These are phyloP conservation scores for Botryotinia narcissicola DNA, from an alignment of 2,329 filamentous ascomycete species.

Conservation along the genomic window DNA sequence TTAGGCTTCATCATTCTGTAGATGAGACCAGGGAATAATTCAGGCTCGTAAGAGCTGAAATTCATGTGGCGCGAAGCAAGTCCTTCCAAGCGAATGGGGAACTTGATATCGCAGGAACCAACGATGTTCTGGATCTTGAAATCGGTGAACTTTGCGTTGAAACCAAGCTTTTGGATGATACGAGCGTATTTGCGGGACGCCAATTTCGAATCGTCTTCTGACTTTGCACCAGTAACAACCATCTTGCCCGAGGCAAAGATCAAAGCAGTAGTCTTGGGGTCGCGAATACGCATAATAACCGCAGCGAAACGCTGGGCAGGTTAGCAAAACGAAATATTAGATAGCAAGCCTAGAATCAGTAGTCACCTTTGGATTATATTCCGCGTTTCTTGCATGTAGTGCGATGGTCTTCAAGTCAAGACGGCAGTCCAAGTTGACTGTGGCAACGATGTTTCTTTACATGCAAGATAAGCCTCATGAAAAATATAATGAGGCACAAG, in stretches of 20 bases:
- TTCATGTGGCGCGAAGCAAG: slow-evolving; percentile 96
- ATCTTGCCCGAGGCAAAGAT: slow-evolving; percentile 99
- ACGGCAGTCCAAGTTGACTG: slow-evolving; percentile 96
- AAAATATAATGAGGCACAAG: slow-evolving; percentile 37
- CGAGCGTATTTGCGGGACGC: slow-evolving; percentile 96
- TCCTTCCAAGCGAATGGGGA: slow-evolving; percentile 95
- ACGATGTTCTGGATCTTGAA: slow-evolving; percentile 99
- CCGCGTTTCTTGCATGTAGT: slow-evolving; percentile 94
- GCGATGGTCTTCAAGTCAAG: slow-evolving; percentile 98
- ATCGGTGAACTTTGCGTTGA: slow-evolving; percentile 99
- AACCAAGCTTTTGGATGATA: slow-evolving; percentile 99
- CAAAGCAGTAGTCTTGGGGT: slow-evolving; percentile 95
- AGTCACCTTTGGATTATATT: slow-evolving; percentile 96
- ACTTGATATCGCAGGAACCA: slow-evolving; percentile 98
- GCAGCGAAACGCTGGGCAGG: slow-evolving; percentile 84
- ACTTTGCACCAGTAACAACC: slow-evolving; percentile 98
- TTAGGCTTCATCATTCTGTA: slow-evolving; percentile 99
- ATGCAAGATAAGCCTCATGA: slow-evolving; percentile 52
- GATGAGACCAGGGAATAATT: slow-evolving; percentile 97
- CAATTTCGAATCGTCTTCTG: slow-evolving; percentile 95
- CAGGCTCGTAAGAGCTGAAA: slow-evolving; percentile 98
- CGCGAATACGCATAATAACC: slow-evolving; percentile 99
- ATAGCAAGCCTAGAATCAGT: slow-evolving; percentile 46
- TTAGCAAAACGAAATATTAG: slow-evolving; percentile 42
- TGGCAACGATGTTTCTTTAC: slow-evolving; percentile 95